These are phyloP conservation scores for Eucalyptus erythrocorys DNA, from an alignment of 345 rosid genomes.

Conservation along the genomic window DNA sequence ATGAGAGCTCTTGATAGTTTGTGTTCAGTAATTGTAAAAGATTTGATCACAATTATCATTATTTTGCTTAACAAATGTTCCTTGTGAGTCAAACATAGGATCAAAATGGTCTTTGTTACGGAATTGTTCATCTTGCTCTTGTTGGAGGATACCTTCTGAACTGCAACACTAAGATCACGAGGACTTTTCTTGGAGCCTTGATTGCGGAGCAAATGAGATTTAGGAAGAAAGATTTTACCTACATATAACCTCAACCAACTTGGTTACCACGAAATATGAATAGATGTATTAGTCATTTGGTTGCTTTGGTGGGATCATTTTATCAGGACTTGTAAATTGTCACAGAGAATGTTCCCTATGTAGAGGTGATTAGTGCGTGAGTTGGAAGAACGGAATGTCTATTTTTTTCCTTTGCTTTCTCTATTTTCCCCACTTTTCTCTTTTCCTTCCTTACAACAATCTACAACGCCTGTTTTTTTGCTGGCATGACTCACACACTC, in stretches of 20 bases:
- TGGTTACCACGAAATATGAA: too few relatives aligned
- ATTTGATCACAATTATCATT: too few relatives aligned
- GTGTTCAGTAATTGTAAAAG: too few relatives aligned
- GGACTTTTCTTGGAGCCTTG: not conserved
- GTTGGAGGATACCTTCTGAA: not conserved
- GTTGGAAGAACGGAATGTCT: too few relatives aligned
- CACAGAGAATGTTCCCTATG: too few relatives aligned
- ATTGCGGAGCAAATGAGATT: not conserved
- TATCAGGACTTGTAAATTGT: not conserved
- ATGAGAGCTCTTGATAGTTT: not conserved
- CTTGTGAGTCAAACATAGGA: too few relatives aligned
- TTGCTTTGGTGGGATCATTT: not conserved
- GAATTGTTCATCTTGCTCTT: not conserved
- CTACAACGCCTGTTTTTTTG: too few relatives aligned
- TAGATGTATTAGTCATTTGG: not conserved
- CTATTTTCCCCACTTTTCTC: not conserved
- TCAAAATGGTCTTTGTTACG: not conserved
- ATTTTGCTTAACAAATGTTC: too few relatives aligned
- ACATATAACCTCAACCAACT: not conserved
- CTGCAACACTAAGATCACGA: not conserved
- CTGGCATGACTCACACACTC: too few relatives aligned
- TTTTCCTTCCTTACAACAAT: not conserved
- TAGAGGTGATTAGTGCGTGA: not conserved
- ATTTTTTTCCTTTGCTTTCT: not conserved
- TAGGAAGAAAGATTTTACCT: not conserved